Evolutionary conservation across 768 basidiomycete genomes (phyloP).

Genomic region (Kwoniella newhampshirensis): DNA sequence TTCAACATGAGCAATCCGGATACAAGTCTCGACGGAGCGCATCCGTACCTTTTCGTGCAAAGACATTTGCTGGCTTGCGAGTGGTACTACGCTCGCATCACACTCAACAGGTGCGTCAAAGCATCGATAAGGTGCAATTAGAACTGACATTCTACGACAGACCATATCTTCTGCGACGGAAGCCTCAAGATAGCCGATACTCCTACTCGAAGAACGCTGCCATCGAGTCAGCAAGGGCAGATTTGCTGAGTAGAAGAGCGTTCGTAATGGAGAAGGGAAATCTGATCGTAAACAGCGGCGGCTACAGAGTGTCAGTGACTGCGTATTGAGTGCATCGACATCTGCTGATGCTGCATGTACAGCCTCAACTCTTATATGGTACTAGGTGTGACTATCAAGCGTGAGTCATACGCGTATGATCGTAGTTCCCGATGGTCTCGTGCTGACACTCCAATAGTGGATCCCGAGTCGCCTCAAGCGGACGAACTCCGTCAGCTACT

Average conservation of each 20-base stretch:
- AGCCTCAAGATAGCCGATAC: slow-evolving; percentile 49
- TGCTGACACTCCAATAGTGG: slow-evolving; percentile 38
- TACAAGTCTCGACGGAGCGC: slow-evolving; percentile 46
- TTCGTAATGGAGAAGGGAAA: slow-evolving; percentile 54
- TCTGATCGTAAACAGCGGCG: slow-evolving; percentile 51
- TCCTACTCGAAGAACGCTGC: slow-evolving; percentile 53
- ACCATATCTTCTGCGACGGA: slow-evolving; percentile 52
- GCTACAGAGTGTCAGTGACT: slow-evolving; percentile 49
- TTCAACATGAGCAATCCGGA: slow-evolving; percentile 50
- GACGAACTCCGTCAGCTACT: slow-evolving; percentile 50
- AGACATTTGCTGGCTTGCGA: slow-evolving; percentile 53
- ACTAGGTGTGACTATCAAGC: slow-evolving; percentile 52
- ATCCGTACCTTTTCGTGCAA: slow-evolving; percentile 54
- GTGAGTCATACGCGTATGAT: slow-evolving; percentile 27
- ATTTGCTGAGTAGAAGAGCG: slow-evolving; percentile 51
- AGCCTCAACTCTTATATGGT: slow-evolving; percentile 43
- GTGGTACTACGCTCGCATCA: slow-evolving; percentile 53
- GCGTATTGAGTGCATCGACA: neutral
- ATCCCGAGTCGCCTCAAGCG: slow-evolving; percentile 51
- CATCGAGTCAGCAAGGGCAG: slow-evolving; percentile 54
- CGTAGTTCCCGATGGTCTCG: too few species aligned
- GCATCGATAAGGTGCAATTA: neutral
- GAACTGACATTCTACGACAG: slow-evolving; percentile 20
- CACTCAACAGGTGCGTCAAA: slow-evolving; percentile 45
- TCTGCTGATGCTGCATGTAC: neutral